Evolutionary conservation across 2,329 filamentous ascomycete species (phyloP), one percentile per base, ranked within the genome.

Genomic region (Clonostachys rhizophaga): DNA sequence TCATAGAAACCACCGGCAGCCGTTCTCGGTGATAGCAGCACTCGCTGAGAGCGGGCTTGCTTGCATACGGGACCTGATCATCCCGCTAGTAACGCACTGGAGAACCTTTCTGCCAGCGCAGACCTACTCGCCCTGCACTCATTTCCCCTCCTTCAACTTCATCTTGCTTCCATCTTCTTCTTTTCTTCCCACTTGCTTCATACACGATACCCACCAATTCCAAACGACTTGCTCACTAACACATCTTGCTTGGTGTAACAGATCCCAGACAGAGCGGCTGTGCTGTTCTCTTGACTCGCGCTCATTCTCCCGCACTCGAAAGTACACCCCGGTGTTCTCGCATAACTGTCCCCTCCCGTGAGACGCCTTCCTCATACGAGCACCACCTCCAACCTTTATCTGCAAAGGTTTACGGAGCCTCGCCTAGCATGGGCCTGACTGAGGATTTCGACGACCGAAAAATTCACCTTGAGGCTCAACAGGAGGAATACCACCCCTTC

Each of bases 381-480:
- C 43, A 43, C 44, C 36, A 20, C 40, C 43, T 44, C 24, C 40
- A 16, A 48, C 41, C 42, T 34, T 24, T 20, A 40, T 34, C 34
- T 18, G 36, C 12, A 40, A 44, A 40, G 34, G 18, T 18, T 48
- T 30, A 18, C 30, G 52, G 57, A 64, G 64, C 62, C 64, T 81
- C 74, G 81, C 81, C 81, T 84, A 83, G 78, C 79, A 85, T 86
- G 81, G 80, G 79, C 76, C 68, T 78, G 71, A 71, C 70, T 63
- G 76, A 75, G 66, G 82, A 85, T 55, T 86, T 85, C 71, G 78
- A 84, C 76, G 82, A 85, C 68, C 80, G 80, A 80, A 72, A 84
- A 68, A 78, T 67, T 66, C 75, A 82, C 57, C 68, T 78, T 59
- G 80, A 83, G 57, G 76, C 79, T 56, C 74, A 81, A 63, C 72